Conservation (phyloP, 2,329 filamentous ascomycete species). For the Exophiala alcalophila region DNA sequence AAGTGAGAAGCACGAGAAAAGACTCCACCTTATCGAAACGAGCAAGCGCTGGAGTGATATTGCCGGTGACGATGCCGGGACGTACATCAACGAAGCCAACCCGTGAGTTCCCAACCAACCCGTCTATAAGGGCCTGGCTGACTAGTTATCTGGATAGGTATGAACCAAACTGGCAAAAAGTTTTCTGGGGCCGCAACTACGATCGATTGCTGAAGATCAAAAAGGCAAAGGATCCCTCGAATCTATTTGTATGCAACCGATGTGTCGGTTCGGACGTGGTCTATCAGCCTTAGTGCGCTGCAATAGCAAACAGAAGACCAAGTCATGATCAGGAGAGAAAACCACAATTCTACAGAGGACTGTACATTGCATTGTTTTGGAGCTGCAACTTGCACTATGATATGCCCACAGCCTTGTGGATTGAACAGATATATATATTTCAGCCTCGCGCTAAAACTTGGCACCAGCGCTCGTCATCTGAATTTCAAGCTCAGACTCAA, state of each 20-base stretch:
- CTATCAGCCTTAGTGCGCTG: constrained; percentile 27
- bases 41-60: constrained; percentile 32
- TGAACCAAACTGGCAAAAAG: constrained; percentile 34
- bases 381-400: no score
- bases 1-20: constrained; percentile 30
- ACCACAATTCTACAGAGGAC: no score
- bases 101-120: constrained; percentile 8
- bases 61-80: constrained; percentile 32
- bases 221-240: constrained; percentile 45
- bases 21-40: constrained; percentile 30
- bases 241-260: constrained; percentile 50
- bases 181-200: constrained; percentile 43
- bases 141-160: no score
- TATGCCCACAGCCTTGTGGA: no score
- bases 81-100: constrained; percentile 31
- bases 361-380: no score
- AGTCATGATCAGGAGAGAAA: no score
- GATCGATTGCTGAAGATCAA: constrained; percentile 47
- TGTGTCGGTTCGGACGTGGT: constrained; percentile 45
- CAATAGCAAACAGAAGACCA: no score
- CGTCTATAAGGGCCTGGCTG: neutral
- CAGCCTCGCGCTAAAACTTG: no score
- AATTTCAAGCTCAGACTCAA: no score
- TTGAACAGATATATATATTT: no score
- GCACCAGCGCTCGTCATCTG: no score